Evolutionary conservation across 441 rosid species (phyloP).

Genomic region (Erysimum cheiri): DNA sequence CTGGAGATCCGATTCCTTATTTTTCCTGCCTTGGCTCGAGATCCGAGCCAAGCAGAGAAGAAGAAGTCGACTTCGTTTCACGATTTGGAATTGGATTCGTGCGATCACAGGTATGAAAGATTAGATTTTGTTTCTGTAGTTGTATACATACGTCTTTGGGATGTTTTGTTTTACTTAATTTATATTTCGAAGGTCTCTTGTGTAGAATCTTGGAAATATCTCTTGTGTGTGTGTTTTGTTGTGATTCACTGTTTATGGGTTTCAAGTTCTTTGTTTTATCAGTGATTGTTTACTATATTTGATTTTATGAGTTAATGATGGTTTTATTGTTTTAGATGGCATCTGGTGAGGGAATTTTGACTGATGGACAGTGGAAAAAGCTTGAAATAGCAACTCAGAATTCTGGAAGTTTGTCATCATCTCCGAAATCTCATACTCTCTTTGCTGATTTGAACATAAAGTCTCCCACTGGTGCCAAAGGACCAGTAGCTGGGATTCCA

Average conservation of each 20-base stretch:
- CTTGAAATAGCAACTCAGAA: slow-evolving; percentile 76
- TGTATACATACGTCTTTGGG: neutral
- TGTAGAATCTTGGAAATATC: neutral
- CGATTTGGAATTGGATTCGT: slow-evolving; percentile 30
- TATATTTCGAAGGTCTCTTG: neutral
- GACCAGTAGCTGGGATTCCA: slow-evolving; percentile 65
- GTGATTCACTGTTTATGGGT: slow-evolving; percentile 23
- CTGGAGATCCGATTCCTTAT: slow-evolving; percentile 25
- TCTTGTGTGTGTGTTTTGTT: neutral
- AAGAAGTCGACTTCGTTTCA: slow-evolving; percentile 29
- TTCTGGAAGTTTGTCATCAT: slow-evolving; percentile 63
- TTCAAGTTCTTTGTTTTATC: neutral
- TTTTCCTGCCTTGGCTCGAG: slow-evolving; percentile 61
- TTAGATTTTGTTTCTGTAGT: neutral
- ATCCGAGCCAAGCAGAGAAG: slow-evolving; percentile 77
- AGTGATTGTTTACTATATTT: neutral
- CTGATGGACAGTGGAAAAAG: slow-evolving; percentile 82
- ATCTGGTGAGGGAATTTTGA: slow-evolving; percentile 77
- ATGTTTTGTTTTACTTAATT: neutral
- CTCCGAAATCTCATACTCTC: slow-evolving; percentile 79
- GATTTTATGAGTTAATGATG: neutral
- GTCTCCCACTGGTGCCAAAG: slow-evolving; percentile 64
- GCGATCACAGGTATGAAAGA: slow-evolving; percentile 26
- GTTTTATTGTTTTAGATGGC: slow-evolving; percentile 57
- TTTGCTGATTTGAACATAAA: slow-evolving; percentile 71